These are phyloP conservation scores for Cyberlindnera samutprakarnensis DNA, from an alignment of 805 yeast genomes.

Conservation along the genomic window DNA sequence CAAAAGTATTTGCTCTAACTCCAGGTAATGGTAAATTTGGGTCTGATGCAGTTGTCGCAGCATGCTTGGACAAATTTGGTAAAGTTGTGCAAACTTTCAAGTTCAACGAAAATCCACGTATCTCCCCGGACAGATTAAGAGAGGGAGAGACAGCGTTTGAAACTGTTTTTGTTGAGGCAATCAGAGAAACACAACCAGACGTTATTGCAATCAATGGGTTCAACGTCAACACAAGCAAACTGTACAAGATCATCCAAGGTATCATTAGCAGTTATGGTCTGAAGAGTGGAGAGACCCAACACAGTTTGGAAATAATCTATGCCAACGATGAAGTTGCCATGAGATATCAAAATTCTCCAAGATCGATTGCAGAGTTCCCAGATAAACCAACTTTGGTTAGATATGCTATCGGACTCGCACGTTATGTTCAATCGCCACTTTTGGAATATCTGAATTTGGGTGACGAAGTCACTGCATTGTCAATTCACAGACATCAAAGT, in stretches of 20 bases:
- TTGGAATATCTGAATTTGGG: constrained; percentile 79
- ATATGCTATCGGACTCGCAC: constrained; percentile 83
- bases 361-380: constrained; percentile 73
- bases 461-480: constrained; percentile 61
- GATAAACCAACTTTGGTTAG: constrained; percentile 75
- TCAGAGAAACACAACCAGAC: constrained; percentile 70
- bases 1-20: constrained; percentile 75
- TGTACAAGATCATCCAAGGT: constrained; percentile 48
- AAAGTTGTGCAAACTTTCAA: constrained; percentile 69
- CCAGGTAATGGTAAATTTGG: constrained; percentile 80
- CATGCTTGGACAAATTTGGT: constrained; percentile 72
- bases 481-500: constrained; percentile 67
- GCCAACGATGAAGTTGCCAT: constrained; percentile 92
- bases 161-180: constrained; percentile 49
- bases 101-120: constrained; percentile 63
- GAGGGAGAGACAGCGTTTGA: constrained; percentile 54
- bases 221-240: constrained; percentile 60
- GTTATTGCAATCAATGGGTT: constrained; percentile 88
- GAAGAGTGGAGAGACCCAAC: constrained; percentile 39
- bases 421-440: constrained; percentile 90
- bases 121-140: constrained; percentile 33
- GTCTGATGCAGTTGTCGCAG: constrained; percentile 82
- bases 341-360: constrained; percentile 70
- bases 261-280: constrained; percentile 43
- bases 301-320: constrained; percentile 55